Conservation (phyloP, 345 rosid species). For the Syzygium aromaticum region DNA sequence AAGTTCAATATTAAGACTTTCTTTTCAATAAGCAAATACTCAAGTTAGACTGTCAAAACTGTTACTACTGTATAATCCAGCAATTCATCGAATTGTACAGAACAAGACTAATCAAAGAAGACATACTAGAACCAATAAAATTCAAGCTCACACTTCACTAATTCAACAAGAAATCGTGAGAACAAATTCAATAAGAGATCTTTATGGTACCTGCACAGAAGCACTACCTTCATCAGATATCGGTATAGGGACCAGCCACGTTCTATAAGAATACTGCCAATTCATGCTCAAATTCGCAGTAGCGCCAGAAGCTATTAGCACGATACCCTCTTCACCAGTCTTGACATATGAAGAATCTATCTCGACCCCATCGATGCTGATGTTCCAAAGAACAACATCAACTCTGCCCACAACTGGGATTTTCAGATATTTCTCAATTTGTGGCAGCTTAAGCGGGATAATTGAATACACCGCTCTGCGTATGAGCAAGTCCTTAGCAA, state of each 20-base stretch:
- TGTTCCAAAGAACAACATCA: constrained; percentile 35
- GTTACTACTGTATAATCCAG: background rate
- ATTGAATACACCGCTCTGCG: constrained; percentile 44
- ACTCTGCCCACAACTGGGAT: constrained; percentile 64
- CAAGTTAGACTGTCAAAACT: background rate
- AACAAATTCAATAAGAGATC: background rate
- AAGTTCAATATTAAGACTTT: background rate
- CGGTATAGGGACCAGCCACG: constrained; percentile 36
- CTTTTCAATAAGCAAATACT: background rate
- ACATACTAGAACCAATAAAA: background rate
- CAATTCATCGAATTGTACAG: background rate
- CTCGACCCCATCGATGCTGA: constrained; percentile 29
- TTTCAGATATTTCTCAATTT: constrained; percentile 39
- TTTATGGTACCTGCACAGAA: constrained; percentile 36
- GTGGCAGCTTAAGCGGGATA: constrained; percentile 48
- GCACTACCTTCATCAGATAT: constrained; percentile 63
- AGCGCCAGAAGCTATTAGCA: constrained; percentile 45
- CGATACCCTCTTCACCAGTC: constrained; percentile 41
- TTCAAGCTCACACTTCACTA: background rate
- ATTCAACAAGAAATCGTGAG: background rate
- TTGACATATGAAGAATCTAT: constrained; percentile 36
- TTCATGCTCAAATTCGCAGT: constrained; percentile 59
- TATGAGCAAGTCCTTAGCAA: constrained; percentile 45
- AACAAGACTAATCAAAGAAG: background rate
- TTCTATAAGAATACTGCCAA: constrained; percentile 57